Evolutionary conservation across 2,329 filamentous ascomycete species (phyloP).

Genomic region (Septoria linicola): DNA sequence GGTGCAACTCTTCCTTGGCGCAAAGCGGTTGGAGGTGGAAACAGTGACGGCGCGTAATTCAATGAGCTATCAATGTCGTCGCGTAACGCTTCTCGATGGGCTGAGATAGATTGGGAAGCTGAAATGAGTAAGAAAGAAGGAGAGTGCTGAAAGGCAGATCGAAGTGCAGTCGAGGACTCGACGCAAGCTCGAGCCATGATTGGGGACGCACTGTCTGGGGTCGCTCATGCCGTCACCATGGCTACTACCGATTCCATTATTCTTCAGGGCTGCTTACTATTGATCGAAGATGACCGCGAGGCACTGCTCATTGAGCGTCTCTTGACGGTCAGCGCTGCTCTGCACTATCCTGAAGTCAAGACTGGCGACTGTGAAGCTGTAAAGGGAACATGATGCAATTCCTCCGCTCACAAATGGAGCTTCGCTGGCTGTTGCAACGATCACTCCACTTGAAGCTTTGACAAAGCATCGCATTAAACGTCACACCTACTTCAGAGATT

Average conservation of each 20-base stretch:
- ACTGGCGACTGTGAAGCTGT: too few species aligned
- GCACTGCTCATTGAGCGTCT: background rate
- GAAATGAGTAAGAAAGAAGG: slow-evolving; percentile 2
- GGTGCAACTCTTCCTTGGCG: slow-evolving; percentile 22
- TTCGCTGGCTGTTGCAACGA: background rate
- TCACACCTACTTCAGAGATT: background rate
- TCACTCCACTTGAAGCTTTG: background rate
- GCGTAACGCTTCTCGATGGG: slow-evolving; percentile 21
- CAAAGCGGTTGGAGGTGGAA: slow-evolving; percentile 20
- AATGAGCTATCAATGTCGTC: slow-evolving; percentile 23
- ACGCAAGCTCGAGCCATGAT: slow-evolving; percentile 10
- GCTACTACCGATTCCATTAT: slow-evolving; percentile 8
- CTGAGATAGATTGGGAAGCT: slow-evolving; percentile 10
- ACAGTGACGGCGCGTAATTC: slow-evolving; percentile 16
- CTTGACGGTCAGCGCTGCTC: background rate
- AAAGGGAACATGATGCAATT: too few species aligned
- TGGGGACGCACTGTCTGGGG: background rate
- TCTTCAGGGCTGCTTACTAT: background rate
- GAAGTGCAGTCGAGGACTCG: slow-evolving; percentile 8
- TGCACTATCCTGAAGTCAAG: background rate
- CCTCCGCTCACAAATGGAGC: background rate
- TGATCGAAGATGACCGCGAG: background rate
- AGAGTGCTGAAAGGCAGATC: slow-evolving; percentile 1
- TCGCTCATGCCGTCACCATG: slow-evolving; percentile 5
- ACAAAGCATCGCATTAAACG: background rate